Evolutionary conservation across 495 filamentous ascomycete species (phyloP).

Genomic region (Xylaria intraflava): DNA sequence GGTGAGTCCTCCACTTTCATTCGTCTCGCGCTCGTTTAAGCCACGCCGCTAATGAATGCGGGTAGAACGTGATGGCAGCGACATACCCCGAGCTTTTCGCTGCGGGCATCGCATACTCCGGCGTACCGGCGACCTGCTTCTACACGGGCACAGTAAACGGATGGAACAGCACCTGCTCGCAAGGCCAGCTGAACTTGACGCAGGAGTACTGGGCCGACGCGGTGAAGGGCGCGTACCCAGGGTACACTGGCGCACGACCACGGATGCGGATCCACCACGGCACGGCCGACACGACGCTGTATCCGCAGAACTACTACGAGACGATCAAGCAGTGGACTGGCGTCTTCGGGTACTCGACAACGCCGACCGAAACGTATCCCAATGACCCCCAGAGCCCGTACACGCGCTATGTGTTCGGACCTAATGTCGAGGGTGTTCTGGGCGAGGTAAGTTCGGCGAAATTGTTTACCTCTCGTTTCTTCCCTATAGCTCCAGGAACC

Average conservation of each 20-base stretch:
- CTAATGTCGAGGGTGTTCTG: constrained; percentile 34
- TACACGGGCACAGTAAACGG: constrained; percentile 32
- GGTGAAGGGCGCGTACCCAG: constrained; percentile 38
- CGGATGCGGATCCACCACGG: constrained; percentile 49
- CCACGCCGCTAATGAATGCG: background rate
- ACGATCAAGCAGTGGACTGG: constrained; percentile 46
- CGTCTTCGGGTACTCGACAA: constrained; percentile 36
- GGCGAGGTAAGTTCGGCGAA: constrained; percentile 14
- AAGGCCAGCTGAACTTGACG: constrained; percentile 30
- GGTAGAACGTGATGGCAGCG: constrained; percentile 50
- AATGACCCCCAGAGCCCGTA: constrained; percentile 28
- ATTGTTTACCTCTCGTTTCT: too few relatives aligned
- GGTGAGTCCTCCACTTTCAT: constrained; percentile 1
- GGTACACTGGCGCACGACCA: constrained; percentile 41
- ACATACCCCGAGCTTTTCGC: constrained; percentile 53
- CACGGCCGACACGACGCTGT: constrained; percentile 35
- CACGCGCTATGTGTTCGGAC: constrained; percentile 43
- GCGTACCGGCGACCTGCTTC: constrained; percentile 55
- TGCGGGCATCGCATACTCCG: constrained; percentile 48
- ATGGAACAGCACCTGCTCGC: constrained; percentile 37
- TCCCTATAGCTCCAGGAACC: background rate
- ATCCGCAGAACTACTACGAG: constrained; percentile 42
- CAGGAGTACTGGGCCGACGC: constrained; percentile 34
- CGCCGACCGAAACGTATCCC: constrained; percentile 23
- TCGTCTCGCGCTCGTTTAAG: background rate